These are phyloP conservation scores for Aspergillus brasiliensis DNA, from an alignment of 2,329 filamentous ascomycete species.

Conservation along the genomic window DNA sequence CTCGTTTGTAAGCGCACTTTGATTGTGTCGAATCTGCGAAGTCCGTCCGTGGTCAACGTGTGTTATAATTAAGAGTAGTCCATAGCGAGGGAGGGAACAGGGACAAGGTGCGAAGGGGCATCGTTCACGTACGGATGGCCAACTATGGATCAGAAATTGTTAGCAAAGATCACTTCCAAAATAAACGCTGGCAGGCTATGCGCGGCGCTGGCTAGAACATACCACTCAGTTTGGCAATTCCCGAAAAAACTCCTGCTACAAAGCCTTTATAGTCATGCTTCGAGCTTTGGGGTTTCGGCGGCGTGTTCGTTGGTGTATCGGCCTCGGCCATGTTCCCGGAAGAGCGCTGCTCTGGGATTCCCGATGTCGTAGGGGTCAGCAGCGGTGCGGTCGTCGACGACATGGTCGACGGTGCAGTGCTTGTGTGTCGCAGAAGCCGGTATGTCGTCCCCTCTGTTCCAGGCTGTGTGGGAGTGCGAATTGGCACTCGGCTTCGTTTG, in stretches of 20 bases:
- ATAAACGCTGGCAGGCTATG: neutral
- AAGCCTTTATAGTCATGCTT: slow-evolving; percentile 84
- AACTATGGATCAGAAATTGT: slow-evolving; percentile 38
- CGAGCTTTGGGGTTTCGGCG: slow-evolving; percentile 19
- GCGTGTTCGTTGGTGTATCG: slow-evolving; percentile 6
- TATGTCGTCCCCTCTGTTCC: neutral
- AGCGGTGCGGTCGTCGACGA: slow-evolving; percentile 22
- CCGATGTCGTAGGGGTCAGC: slow-evolving; percentile 6
- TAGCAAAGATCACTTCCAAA: neutral
- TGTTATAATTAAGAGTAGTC: neutral
- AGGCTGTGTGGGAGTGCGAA: neutral
- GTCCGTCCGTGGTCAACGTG: neutral
- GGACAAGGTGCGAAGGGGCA: too few relatives aligned
- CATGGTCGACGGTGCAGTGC: slow-evolving; percentile 17
- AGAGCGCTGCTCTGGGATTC: slow-evolving; percentile 7
- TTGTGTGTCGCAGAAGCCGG: neutral
- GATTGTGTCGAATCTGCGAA: slow-evolving; percentile 82
- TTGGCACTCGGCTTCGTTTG: neutral
- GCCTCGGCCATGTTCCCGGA: slow-evolving; percentile 8
- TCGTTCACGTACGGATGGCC: slow-evolving; percentile 60
- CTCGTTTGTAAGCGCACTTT: slow-evolving; percentile 96
- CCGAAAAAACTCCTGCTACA: slow-evolving; percentile 92
- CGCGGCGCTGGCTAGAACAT: slow-evolving; percentile 32
- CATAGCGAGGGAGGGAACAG: neutral
- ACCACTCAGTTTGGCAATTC: slow-evolving; percentile 87